These are phyloP conservation scores for Fraxinus sp. DNA, from an alignment of 305 asterid genomes.

Conservation along the genomic window DNA sequence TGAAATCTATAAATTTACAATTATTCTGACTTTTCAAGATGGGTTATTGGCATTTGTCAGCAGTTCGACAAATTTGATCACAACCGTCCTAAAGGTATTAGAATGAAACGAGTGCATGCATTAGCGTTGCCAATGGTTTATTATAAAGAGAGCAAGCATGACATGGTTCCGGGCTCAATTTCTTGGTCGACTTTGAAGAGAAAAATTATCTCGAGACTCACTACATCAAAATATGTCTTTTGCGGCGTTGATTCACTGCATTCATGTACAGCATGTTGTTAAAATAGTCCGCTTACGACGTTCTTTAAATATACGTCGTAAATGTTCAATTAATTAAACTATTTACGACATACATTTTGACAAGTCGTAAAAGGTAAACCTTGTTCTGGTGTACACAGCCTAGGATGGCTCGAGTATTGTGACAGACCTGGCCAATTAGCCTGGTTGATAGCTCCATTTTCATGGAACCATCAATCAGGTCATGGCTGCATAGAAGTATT, in stretches of 20 bases:
- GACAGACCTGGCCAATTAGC: not conserved
- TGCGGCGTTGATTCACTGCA: not conserved
- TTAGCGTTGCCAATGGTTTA: not conserved
- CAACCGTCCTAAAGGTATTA: not conserved
- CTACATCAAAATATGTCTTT: not conserved
- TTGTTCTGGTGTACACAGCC: not conserved
- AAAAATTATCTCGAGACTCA: not conserved
- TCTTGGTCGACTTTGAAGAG: not conserved
- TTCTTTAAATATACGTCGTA: not conserved
- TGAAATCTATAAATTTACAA: not conserved
- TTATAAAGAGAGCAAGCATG: not conserved
- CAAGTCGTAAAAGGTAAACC: not conserved
- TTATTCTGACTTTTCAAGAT: not conserved
- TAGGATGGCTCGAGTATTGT: not conserved
- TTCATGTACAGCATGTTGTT: not conserved
- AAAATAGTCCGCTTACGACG: too few relatives aligned
- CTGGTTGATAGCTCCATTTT: not conserved
- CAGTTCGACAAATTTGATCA: not conserved
- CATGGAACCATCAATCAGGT: not conserved
- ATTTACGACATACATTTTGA: not conserved
- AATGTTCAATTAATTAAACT: not conserved
- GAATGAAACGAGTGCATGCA: not conserved
- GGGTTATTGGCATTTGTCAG: not conserved
- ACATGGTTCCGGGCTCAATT: not conserved
- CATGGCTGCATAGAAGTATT: not conserved